Evolutionary conservation across 306 rosid genomes (phyloP).

Genomic region (peach (Prunus persica)): Prunus_persica_NCBIv2 NC_034009.1:1779001-1779500

Average conservation of each 20-base stretch:
- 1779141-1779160: constrained; percentile 58
- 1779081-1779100: background rate
- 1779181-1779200: constrained; percentile 54
- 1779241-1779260: constrained; percentile 64
- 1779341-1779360: constrained; percentile 65
- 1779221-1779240: constrained; percentile 58
- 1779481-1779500: constrained; percentile 15
- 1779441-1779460: constrained; percentile 52
- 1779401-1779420: constrained; percentile 50
- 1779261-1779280: constrained; percentile 39
- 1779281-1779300: constrained; percentile 45
- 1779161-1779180: constrained; percentile 80
- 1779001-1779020: too few species aligned
- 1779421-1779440: constrained; percentile 64
- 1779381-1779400: constrained; percentile 61
- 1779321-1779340: constrained; percentile 56
- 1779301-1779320: constrained; percentile 48
- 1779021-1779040: too few species aligned
- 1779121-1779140: constrained; percentile 25
- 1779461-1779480: constrained; percentile 41
- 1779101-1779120: background rate
- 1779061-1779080: background rate
- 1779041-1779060: background rate
- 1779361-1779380: constrained; percentile 63
- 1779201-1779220: constrained; percentile 52